These are phyloP conservation scores for Limonomyces culmigenus DNA, from an alignment of 1,284 basidiomycete species.

Conservation along the genomic window DNA sequence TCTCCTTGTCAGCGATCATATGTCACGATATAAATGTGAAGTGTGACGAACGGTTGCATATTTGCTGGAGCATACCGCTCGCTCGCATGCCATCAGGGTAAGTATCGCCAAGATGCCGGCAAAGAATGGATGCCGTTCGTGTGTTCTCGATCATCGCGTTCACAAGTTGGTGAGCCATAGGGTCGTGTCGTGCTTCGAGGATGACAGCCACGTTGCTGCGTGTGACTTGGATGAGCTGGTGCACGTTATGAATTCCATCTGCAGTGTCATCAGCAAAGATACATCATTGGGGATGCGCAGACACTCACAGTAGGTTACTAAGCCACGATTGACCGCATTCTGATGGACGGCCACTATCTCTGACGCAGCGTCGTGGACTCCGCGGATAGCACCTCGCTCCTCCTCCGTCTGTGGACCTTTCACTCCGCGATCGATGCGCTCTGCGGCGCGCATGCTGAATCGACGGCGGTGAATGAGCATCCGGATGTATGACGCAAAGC, in stretches of 20 bases:
- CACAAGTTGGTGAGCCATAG: slow-evolving; percentile 55
- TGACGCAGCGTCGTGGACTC: slow-evolving; percentile 56
- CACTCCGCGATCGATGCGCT: slow-evolving; percentile 36
- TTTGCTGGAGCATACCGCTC: slow-evolving; percentile 84
- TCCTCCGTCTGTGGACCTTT: slow-evolving; percentile 29
- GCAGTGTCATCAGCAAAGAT: slow-evolving; percentile 3
- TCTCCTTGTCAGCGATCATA: not conserved
- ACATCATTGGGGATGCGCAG: slow-evolving; percentile 4
- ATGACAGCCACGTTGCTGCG: slow-evolving; percentile 74
- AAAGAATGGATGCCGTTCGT: slow-evolving; percentile 67
- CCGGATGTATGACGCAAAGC: slow-evolving; percentile 69
- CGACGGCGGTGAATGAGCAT: slow-evolving; percentile 67
- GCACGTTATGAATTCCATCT: slow-evolving; percentile 88
- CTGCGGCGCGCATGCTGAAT: slow-evolving; percentile 55
- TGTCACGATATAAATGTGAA: not conserved
- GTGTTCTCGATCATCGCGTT: slow-evolving; percentile 69
- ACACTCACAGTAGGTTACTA: slow-evolving; percentile 82
- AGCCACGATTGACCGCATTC: slow-evolving; percentile 68
- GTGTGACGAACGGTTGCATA: slow-evolving; percentile 60
- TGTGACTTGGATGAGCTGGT: slow-evolving; percentile 85
- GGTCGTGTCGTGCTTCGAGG: slow-evolving; percentile 59
- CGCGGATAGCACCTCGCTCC: slow-evolving; percentile 51
- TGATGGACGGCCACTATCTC: slow-evolving; percentile 71
- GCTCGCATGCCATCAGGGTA: slow-evolving; percentile 78
- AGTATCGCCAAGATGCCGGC: slow-evolving; percentile 63